A percentile compares a stretch with the other conserved stretches of the same genome.
Evolutionary conservation across 768 basidiomycete species (phyloP).

Genomic region (Hypholoma sublateritium): DNA sequence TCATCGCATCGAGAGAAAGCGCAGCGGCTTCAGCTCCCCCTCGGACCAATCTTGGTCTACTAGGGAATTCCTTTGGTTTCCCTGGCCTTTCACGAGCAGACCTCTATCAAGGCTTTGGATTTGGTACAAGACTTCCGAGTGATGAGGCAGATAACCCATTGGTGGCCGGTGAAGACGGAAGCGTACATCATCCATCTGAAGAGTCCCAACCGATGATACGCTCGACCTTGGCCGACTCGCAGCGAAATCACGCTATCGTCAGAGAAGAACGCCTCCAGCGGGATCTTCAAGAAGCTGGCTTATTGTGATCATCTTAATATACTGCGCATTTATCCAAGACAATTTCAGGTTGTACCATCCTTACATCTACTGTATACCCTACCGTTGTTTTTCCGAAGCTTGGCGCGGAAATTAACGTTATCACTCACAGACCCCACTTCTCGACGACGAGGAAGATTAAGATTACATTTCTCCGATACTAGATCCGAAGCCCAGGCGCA

Average conservation of each 20-base stretch:
- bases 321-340: neutral
- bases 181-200: too few relatives aligned
- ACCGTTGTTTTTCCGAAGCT: too few relatives aligned
- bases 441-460: too few relatives aligned
- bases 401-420: too few relatives aligned
- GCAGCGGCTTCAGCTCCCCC: constrained; percentile 11
- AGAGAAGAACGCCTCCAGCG: constrained; percentile 58
- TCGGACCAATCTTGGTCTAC: constrained; percentile 23
- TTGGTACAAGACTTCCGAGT: constrained; percentile 25
- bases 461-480: too few relatives aligned
- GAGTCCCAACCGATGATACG: too few relatives aligned
- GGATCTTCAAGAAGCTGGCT: constrained; percentile 63
- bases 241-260: constrained; percentile 42
- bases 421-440: too few relatives aligned
- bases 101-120: constrained; percentile 46
- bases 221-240: constrained; percentile 35
- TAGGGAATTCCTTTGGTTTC: constrained; percentile 41
- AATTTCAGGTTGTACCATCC: constrained; percentile 15
- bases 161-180: too few relatives aligned
- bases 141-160: constrained; percentile 28
- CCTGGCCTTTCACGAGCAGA: constrained; percentile 38
- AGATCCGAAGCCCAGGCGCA: too few relatives aligned
- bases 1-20: constrained; percentile 53
- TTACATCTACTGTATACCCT: constrained; percentile 11
- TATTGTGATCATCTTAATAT: constrained; percentile 42